phyloP scores from a whole-genome alignment of 1,139 yeast genomes.

The Tardiomyces digboiensis region DNA sequence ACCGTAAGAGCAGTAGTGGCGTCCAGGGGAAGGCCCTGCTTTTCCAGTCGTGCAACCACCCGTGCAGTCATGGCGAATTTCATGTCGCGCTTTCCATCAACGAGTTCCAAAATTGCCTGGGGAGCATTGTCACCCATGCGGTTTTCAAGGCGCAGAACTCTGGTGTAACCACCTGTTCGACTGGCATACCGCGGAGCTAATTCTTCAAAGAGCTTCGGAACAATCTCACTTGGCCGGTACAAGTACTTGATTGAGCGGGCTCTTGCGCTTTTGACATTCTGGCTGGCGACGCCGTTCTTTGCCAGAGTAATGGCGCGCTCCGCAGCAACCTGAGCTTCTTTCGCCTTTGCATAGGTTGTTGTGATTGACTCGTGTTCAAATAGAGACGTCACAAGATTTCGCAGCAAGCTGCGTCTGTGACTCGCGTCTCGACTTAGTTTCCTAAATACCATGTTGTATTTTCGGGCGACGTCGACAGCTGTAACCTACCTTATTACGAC shows the following conservation, averaged over 20 bases:
- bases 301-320: slow-evolving; percentile 41
- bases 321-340: slow-evolving; percentile 47
- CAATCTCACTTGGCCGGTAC: slow-evolving; percentile 34
- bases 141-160: slow-evolving; percentile 77
- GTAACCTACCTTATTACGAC: no score
- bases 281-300: neutral
- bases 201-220: slow-evolving; percentile 57
- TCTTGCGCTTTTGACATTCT: neutral
- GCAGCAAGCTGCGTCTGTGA: slow-evolving; percentile 44
- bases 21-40: slow-evolving; percentile 56
- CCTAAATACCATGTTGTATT: slow-evolving; percentile 20
- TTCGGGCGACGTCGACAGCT: no score
- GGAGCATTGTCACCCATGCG: slow-evolving; percentile 89
- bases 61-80: slow-evolving; percentile 72
- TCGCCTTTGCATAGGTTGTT: slow-evolving; percentile 67
- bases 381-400: slow-evolving; percentile 57
- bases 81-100: slow-evolving; percentile 70
- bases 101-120: slow-evolving; percentile 80
- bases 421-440: slow-evolving; percentile 31
- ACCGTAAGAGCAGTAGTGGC: slow-evolving; percentile 50
- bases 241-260: slow-evolving; percentile 15
- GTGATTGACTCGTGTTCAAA: slow-evolving; percentile 58
- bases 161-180: slow-evolving; percentile 76
- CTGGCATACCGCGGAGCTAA: slow-evolving; percentile 52
- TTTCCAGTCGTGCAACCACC: slow-evolving; percentile 67